Evolutionary conservation across 495 filamentous ascomycete genomes (phyloP).

Genomic region (Podospora pseudocomata): DNA sequence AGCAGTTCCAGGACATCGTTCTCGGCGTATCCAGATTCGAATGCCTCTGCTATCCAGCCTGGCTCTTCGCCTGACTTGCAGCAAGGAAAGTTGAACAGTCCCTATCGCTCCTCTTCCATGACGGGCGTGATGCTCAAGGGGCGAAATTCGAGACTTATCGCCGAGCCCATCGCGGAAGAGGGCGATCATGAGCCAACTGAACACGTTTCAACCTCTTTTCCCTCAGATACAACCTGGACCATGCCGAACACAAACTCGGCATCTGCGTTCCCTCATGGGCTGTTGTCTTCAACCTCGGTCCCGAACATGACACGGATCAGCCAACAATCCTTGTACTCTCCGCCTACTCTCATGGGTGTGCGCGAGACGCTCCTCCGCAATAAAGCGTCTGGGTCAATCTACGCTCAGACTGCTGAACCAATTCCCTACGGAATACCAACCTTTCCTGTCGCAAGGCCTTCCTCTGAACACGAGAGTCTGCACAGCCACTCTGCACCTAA

Average conservation of each 20-base stretch:
- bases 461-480: conserved; percentile 31
- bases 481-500: conserved; percentile 11
- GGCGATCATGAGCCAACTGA: conserved; percentile 15
- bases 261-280: conserved; percentile 8
- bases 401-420: conserved; percentile 19
- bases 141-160: conserved; percentile 21
- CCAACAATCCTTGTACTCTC: conserved; percentile 36
- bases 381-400: conserved; percentile 34
- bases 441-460: conserved; percentile 26
- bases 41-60: conserved; percentile 6
- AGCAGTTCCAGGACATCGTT: conserved; percentile 25
- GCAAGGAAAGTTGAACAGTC: conserved; percentile 13
- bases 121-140: conserved; percentile 16
- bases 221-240: neutral
- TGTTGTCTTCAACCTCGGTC: conserved; percentile 17
- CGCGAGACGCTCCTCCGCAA: conserved; percentile 58
- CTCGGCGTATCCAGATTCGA: conserved; percentile 20
- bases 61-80: conserved; percentile 15
- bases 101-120: conserved; percentile 24
- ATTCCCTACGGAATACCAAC: conserved; percentile 20
- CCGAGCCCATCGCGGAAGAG: conserved; percentile 42
- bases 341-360: conserved; percentile 58
- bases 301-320: conserved; percentile 29
- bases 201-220: neutral
- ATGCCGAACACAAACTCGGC: neutral